Percentiles rank a stretch among this genome's conserved stretches.
Evolutionary conservation across 1,284 basidiomycete species (phyloP).

Genomic region (Meira nashicola): DNA sequence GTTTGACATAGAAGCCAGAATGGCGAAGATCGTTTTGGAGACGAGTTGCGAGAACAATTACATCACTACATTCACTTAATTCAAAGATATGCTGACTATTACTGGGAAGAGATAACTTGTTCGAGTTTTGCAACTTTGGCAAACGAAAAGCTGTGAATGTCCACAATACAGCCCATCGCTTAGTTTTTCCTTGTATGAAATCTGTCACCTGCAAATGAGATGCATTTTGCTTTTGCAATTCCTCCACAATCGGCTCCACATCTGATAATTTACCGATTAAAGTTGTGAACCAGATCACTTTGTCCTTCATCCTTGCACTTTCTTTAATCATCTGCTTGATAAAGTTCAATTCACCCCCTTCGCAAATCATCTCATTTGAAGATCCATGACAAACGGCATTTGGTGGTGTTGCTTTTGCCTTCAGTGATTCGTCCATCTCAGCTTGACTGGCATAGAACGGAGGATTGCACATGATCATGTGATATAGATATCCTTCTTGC

Average conservation of each 20-base stretch:
- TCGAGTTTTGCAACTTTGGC: no score
- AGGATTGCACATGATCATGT: constrained; percentile 84
- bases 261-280: constrained; percentile 82
- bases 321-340: constrained; percentile 73
- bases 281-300: constrained; percentile 71
- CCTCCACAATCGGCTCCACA: constrained; percentile 62
- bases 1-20: no score
- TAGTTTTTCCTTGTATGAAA: constrained; percentile 76
- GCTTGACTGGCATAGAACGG: constrained; percentile 75
- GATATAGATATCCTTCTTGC: constrained; percentile 5
- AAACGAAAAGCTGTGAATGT: background rate
- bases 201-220: constrained; percentile 78
- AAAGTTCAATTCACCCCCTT: constrained; percentile 77
- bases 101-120: no score
- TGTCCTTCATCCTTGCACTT: constrained; percentile 55
- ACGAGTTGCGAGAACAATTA: no score
- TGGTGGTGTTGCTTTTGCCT: constrained; percentile 17
- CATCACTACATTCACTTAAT: no score
- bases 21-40: no score
- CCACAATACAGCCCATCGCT: constrained; percentile 85
- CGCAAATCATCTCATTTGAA: constrained; percentile 75
- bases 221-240: constrained; percentile 62
- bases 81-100: no score
- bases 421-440: constrained; percentile 59
- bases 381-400: constrained; percentile 66